Evolutionary conservation across 768 basidiomycete genomes (phyloP).

Genomic region (Agaricus bisporus): DNA sequence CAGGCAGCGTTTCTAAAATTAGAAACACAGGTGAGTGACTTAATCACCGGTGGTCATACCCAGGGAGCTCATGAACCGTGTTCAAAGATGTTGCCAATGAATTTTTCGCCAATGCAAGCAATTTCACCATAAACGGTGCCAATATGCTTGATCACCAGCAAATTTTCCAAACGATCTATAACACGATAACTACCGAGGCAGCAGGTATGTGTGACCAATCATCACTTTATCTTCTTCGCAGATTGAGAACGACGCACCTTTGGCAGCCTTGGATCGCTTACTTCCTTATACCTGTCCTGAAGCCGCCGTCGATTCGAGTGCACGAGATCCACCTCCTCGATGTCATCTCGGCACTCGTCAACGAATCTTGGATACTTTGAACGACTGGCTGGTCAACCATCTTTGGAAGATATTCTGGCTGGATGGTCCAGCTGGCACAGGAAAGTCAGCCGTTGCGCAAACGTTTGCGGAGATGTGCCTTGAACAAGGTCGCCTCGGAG

Average conservation of each 20-base stretch:
- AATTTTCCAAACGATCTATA: too few relatives aligned
- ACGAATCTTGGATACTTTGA: background rate
- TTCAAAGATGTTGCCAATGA: too few relatives aligned
- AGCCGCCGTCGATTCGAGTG: background rate
- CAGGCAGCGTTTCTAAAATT: too few relatives aligned
- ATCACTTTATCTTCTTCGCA: too few relatives aligned
- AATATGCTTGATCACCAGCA: too few relatives aligned
- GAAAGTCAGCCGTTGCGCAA: slow-evolving; percentile 10
- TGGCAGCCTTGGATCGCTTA: background rate
- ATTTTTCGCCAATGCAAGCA: too few relatives aligned
- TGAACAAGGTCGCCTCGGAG: background rate
- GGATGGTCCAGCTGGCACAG: slow-evolving; percentile 4
- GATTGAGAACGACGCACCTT: background rate
- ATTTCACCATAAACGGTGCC: too few relatives aligned
- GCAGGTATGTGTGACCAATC: too few relatives aligned
- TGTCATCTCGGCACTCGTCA: slow-evolving; percentile 3
- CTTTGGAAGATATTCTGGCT: slow-evolving; percentile 6
- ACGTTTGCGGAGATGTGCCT: slow-evolving; percentile 4
- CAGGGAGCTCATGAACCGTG: too few relatives aligned
- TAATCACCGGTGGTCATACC: too few relatives aligned
- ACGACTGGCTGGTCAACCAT: background rate
- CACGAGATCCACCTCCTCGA: background rate
- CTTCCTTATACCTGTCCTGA: background rate
- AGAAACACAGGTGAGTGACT: too few relatives aligned
- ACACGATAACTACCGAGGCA: too few relatives aligned